phyloP scores from a whole-genome alignment of 345 rosid species.

The Crucihimalaya himalaica region DNA sequence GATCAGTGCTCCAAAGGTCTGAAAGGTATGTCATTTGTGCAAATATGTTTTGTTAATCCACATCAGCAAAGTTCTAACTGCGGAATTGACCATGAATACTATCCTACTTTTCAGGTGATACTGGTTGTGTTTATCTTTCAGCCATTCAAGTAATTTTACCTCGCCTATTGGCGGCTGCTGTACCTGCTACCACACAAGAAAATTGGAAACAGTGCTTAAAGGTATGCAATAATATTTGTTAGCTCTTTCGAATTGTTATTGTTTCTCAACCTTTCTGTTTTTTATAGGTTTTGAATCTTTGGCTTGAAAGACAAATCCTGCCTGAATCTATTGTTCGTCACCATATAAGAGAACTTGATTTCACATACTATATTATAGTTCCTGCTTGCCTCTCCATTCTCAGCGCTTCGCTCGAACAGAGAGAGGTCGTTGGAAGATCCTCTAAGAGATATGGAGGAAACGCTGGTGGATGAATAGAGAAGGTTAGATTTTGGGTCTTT shows the following conservation, averaged over 20 bases:
- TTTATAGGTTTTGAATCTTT: slow-evolving; percentile 82
- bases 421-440: slow-evolving; percentile 98
- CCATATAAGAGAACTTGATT: slow-evolving; percentile 87
- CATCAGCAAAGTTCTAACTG: background rate
- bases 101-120: slow-evolving; percentile 57
- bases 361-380: slow-evolving; percentile 47
- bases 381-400: slow-evolving; percentile 76
- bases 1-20: slow-evolving; percentile 83
- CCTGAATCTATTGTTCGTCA: slow-evolving; percentile 77
- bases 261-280: background rate
- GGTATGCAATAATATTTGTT: slow-evolving; percentile 45
- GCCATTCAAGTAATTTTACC: slow-evolving; percentile 73
- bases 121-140: slow-evolving; percentile 66
- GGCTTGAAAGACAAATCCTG: slow-evolving; percentile 88
- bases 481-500: slow-evolving; percentile 49
- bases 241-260: background rate
- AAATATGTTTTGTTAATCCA: background rate
- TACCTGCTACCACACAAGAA: slow-evolving; percentile 76
- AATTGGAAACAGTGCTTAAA: slow-evolving; percentile 86
- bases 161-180: slow-evolving; percentile 77
- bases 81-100: background rate
- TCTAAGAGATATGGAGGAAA: slow-evolving; percentile 97
- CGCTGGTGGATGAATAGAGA: slow-evolving; percentile 98
- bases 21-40: slow-evolving; percentile 54
- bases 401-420: slow-evolving; percentile 96